Base-by-base conservation (phyloP, 805 yeast genomes). In the Ogataea methanolica region DNA sequence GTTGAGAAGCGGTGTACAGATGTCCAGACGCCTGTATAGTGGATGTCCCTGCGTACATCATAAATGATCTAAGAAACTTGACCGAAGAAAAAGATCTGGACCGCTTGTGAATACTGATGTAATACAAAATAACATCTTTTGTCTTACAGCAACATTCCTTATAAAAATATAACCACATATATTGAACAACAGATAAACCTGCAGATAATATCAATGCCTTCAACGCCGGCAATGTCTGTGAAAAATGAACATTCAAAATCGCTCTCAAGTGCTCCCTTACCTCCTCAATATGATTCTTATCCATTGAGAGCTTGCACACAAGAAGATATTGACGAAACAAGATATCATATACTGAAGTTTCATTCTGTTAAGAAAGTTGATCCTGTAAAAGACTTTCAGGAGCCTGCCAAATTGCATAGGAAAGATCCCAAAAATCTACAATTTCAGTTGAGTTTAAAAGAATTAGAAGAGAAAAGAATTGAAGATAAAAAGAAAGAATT, bases 381-480 rank as follows among this genome's bases (percentile, higher is more conserved):
- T 53, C 92, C 94, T 11, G 68, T 72, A 36, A 69, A 71, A 34
- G 82, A 82, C 51, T 94, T 92, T 64, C 83, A 81, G 47, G 78
- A 78, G 49, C 99, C 99, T 0, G 83, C 91, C 17, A 73, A 97
- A 57, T 70, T 92, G 61, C 97, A 91, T 65, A 76, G 98, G 56
- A 91, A 92, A 62, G 98, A 92, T 66, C 97, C 99, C 1, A 80
- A 89, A 60, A 88, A 88, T 62, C 72, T 92, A 61, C 97, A 91
- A 63, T 87, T 87, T 61, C 95, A 89, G 65, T 71, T 89, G 56
- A 82, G 91, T 2, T 69, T 90, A 57, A 81, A 84, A 48, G 94
- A 87, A 61, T 77, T 86, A 55, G 92, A 85, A 44, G 78, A 75
- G 44, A 76, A 83, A 58, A 78, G 74, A 59, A 70, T 66, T 45